A percentile compares a stretch with the other conserved stretches of the same genome.
Evolutionary conservation across 495 filamentous ascomycete genomes (phyloP).

Genomic region (Cetradonia linearis): DNA sequence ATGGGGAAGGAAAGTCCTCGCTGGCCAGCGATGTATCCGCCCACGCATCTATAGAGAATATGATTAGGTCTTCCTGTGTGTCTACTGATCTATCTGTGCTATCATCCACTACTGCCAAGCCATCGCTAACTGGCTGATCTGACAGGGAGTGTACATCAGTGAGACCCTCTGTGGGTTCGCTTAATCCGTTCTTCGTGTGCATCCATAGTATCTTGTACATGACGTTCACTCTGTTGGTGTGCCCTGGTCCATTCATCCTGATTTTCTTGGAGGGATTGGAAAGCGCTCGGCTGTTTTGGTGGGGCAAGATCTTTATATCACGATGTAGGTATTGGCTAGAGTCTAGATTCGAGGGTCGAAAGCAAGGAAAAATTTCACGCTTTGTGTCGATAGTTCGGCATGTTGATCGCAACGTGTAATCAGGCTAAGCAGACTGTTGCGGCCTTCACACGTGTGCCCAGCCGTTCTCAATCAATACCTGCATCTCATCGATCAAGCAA

Average conservation of each 20-base stretch:
- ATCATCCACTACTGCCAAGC: background rate
- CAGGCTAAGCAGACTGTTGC: background rate
- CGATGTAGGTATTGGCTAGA: background rate
- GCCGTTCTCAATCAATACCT: conserved; percentile 61
- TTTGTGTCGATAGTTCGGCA: background rate
- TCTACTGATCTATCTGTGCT: background rate
- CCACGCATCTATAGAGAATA: no score
- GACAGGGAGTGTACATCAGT: background rate
- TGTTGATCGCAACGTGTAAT: no score
- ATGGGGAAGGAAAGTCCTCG: no score
- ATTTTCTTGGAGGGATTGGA: background rate
- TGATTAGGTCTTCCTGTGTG: background rate
- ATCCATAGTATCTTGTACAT: conserved; percentile 3
- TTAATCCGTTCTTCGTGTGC: background rate
- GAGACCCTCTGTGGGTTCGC: background rate
- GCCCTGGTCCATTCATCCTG: background rate
- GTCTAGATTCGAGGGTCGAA: background rate
- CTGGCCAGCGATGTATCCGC: background rate
- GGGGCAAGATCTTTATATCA: no score
- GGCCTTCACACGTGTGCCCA: conserved; percentile 61
- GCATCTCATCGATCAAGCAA: conserved; percentile 79
- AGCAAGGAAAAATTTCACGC: background rate
- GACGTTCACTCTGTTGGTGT: background rate
- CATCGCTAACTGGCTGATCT: background rate
- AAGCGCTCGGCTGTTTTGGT: background rate